Evolutionary conservation across 192 early-diverging fungal genomes (phyloP).

Genomic region (Paraglomus occultum): DNA sequence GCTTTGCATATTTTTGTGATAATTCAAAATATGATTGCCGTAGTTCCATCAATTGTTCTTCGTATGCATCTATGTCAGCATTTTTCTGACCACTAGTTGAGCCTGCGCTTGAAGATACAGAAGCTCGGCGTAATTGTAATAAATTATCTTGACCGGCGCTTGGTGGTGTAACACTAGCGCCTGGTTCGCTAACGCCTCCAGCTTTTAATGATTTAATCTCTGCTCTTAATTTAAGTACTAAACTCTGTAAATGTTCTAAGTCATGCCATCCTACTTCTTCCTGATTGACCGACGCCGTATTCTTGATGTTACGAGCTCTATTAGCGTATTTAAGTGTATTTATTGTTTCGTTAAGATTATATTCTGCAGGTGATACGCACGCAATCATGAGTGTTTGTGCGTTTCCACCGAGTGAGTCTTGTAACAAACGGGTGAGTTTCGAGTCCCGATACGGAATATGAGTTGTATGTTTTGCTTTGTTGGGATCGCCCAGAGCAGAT

Average conservation of each 20-base stretch:
- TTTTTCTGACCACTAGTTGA: conserved; percentile 30
- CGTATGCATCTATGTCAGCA: conserved; percentile 38
- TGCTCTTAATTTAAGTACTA: conserved; percentile 60
- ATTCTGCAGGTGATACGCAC: conserved; percentile 85
- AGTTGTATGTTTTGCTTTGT: conserved; percentile 48
- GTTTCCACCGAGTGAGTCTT: conserved; percentile 95
- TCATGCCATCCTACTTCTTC: conserved; percentile 64
- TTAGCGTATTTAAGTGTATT: conserved; percentile 97
- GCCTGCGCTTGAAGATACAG: not conserved
- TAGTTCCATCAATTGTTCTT: conserved; percentile 49
- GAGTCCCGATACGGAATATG: conserved; percentile 97
- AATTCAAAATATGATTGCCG: conserved; percentile 15
- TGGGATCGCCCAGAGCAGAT: conserved; percentile 86
- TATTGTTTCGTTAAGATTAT: conserved; percentile 85
- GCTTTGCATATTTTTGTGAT: conserved; percentile 23
- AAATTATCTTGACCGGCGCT: conserved; percentile 29
- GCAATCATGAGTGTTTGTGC: conserved; percentile 95
- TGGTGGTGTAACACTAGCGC: conserved; percentile 31
- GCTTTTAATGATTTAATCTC: conserved; percentile 52
- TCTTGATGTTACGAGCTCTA: conserved; percentile 94
- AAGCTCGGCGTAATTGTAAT: conserved; percentile 18
- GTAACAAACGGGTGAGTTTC: conserved; percentile 94
- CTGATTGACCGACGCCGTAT: conserved; percentile 80
- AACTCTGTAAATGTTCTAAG: conserved; percentile 62
- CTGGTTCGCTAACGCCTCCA: not conserved